Conservation (phyloP, 176 grass and related monocot species). For the Urochloa ruziziensis region DNA sequence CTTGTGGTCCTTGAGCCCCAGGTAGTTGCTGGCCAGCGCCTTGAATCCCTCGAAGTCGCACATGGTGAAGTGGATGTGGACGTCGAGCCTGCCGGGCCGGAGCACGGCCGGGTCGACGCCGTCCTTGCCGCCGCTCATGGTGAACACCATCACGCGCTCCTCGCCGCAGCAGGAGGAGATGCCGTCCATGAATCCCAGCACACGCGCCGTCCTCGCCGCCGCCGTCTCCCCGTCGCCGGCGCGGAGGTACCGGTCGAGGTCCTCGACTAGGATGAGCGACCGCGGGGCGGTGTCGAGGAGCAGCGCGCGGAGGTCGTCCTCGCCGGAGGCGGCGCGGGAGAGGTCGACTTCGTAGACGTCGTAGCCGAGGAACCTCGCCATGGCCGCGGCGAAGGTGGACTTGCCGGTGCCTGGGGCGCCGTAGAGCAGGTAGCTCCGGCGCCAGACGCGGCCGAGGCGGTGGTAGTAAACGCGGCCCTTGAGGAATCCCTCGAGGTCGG, state of each 20-base stretch:
- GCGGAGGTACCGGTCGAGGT: constrained; percentile 85
- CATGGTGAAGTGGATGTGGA: constrained; percentile 88
- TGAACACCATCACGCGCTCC: constrained; percentile 95
- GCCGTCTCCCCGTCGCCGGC: constrained; percentile 42
- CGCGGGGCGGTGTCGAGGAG: constrained; percentile 69
- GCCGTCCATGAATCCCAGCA: constrained; percentile 95
- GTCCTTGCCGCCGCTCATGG: constrained; percentile 67
- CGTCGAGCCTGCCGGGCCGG: constrained; percentile 76
- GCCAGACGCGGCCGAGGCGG: constrained; percentile 86
- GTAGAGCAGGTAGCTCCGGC: constrained; percentile 94
- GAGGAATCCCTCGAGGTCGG: constrained; percentile 79
- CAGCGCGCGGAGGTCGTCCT: constrained; percentile 62
- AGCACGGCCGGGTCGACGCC: constrained; percentile 78
- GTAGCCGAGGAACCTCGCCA: constrained; percentile 86
- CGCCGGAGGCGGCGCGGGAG: constrained; percentile 34
- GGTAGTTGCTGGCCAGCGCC: constrained; percentile 78
- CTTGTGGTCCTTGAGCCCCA: constrained; percentile 96
- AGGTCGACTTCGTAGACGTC: constrained; percentile 94
- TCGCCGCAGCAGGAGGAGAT: constrained; percentile 79
- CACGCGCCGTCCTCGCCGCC: constrained; percentile 33
- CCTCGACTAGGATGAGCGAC: constrained; percentile 93
- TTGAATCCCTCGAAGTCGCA: constrained; percentile 94
- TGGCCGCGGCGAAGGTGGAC: constrained; percentile 83
- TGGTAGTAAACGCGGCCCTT: constrained; percentile 85
- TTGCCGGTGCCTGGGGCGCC: constrained; percentile 80